phyloP scores from a whole-genome alignment of 805 yeast genomes.

The Torulaspora delbrueckii region DNA sequence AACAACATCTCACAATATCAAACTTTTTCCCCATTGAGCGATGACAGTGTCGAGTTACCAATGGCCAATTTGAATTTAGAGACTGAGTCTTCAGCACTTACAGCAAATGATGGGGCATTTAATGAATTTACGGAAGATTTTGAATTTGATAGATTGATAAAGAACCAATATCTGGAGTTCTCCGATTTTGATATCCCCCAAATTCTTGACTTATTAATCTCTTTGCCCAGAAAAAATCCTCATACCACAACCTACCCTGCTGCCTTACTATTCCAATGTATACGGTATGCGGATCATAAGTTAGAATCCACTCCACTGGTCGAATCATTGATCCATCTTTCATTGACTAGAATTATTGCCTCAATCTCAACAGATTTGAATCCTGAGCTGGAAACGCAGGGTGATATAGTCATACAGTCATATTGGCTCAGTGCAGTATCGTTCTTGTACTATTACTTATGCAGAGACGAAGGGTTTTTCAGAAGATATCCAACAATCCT shows the following conservation, averaged over 20 bases:
- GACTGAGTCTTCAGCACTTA: not conserved
- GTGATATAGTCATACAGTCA: conserved; percentile 66
- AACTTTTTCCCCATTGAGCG: not conserved
- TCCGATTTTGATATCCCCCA: conserved; percentile 68
- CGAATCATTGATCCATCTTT: conserved; percentile 54
- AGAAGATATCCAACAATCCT: conserved; percentile 50
- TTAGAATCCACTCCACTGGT: conserved; percentile 50
- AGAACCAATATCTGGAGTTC: conserved; percentile 58
- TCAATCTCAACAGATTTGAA: conserved; percentile 35
- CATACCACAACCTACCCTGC: conserved; percentile 54
- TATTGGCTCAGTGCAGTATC: conserved; percentile 86
- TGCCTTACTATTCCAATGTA: conserved; percentile 60
- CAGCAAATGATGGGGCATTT: not conserved
- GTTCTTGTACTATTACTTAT: conserved; percentile 69
- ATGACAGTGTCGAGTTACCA: conserved; percentile 36
- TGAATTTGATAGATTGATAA: conserved; percentile 50
- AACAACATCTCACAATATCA: conserved; percentile 41
- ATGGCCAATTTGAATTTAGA: conserved; percentile 36
- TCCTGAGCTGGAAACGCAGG: conserved; percentile 26
- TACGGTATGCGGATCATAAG: conserved; percentile 61
- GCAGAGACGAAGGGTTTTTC: conserved; percentile 59
- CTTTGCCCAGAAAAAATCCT: conserved; percentile 52
- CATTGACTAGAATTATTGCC: conserved; percentile 56
- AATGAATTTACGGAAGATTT: conserved; percentile 34
- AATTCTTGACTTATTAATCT: conserved; percentile 56